Conservation (phyloP, 805 yeast species). For the Starmera pachycereana region DNA sequence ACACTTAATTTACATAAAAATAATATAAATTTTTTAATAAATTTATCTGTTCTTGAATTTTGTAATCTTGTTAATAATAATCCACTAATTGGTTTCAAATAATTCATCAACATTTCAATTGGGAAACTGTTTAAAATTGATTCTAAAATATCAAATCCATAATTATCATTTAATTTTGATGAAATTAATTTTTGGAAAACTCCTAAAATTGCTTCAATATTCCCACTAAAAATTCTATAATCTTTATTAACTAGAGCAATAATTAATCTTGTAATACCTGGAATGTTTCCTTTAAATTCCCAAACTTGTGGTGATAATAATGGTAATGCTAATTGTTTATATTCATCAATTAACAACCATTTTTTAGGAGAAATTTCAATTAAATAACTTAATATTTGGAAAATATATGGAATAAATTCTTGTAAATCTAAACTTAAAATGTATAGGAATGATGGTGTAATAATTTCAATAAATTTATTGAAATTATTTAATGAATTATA, state of each 20-base stretch:
- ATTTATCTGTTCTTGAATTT: constrained; percentile 72
- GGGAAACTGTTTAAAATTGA: constrained; percentile 52
- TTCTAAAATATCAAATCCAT: constrained; percentile 81
- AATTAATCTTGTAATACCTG: constrained; percentile 79
- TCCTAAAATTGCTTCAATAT: constrained; percentile 75
- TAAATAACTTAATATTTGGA: constrained; percentile 79
- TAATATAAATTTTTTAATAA: constrained; percentile 55
- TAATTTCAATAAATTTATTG: constrained; percentile 25
- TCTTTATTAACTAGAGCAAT: constrained; percentile 47
- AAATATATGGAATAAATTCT: constrained; percentile 87
- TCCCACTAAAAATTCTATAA: constrained; percentile 21
- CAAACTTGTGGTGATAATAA: constrained; percentile 83
- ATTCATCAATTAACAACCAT: constrained; percentile 50
- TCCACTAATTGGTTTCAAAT: constrained; percentile 61
- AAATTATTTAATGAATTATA: constrained; percentile 28
- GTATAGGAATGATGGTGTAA: constrained; percentile 57
- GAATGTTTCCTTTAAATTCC: constrained; percentile 90
- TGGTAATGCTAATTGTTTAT: constrained; percentile 64
- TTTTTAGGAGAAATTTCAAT: constrained; percentile 48
- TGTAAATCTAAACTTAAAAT: constrained; percentile 79
- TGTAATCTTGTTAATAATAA: constrained; percentile 75
- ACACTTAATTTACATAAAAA: constrained; percentile 50
- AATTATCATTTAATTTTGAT: constrained; percentile 67
- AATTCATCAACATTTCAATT: constrained; percentile 36
- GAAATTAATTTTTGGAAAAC: constrained; percentile 93